These are phyloP conservation scores for Thalassiosira oceanica DNA, from an alignment of 352 stramenopile species.

Conservation along the genomic window DNA sequence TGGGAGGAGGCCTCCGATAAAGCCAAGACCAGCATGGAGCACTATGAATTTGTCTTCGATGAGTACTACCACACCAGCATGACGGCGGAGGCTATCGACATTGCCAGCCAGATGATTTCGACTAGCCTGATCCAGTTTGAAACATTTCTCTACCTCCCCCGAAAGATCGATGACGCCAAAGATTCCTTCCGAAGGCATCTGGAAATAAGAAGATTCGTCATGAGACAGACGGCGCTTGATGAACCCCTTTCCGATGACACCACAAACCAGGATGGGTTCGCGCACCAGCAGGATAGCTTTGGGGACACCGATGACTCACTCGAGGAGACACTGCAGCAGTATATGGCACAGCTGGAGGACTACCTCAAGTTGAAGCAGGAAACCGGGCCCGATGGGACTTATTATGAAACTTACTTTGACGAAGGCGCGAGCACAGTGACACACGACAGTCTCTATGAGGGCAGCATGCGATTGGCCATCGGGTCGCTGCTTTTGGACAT, in stretches of 20 bases:
- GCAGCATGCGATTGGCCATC: constrained; percentile 25
- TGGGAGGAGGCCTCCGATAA: neutral
- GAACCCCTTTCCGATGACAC: constrained; percentile 10
- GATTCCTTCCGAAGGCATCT: constrained; percentile 19
- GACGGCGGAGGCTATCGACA: neutral
- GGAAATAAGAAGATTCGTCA: constrained; percentile 2
- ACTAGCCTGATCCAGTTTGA: constrained; percentile 14
- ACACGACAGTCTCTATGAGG: constrained; percentile 33
- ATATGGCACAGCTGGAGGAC: constrained; percentile 22
- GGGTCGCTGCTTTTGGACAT: constrained; percentile 18
- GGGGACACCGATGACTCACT: neutral
- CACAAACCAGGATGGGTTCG: constrained; percentile 5
- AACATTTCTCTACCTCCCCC: constrained; percentile 12
- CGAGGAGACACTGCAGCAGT: neutral
- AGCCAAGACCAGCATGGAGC: neutral
- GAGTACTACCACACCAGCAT: neutral
- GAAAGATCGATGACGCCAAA: constrained; percentile 9
- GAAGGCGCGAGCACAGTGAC: neutral
- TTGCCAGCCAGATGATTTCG: constrained; percentile 5
- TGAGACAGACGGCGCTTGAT: constrained; percentile 4
- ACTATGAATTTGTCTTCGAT: neutral
- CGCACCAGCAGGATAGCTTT: neutral
- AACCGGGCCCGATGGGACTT: constrained; percentile 8
- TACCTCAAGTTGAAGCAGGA: constrained; percentile 11
- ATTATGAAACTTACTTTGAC: constrained; percentile 15